These are phyloP conservation scores for Melaleuca alternifolia DNA, from an alignment of 345 rosid genomes.

Conservation along the genomic window DNA sequence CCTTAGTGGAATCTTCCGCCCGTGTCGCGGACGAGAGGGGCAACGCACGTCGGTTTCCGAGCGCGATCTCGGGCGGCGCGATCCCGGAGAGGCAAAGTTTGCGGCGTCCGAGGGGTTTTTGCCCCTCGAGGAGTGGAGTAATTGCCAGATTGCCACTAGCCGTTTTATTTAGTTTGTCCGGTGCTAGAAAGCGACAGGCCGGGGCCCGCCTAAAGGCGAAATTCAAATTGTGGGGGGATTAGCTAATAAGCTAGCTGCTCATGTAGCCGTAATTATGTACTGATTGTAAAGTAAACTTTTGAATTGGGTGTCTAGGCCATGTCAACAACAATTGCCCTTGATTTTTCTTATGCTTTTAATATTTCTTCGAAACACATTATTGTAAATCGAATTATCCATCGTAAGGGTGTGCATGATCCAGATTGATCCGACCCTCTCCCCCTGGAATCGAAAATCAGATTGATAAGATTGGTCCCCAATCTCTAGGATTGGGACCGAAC, in stretches of 20 bases:
- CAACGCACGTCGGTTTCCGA: conserved; percentile 10
- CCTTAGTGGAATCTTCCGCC: background rate
- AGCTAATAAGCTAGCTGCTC: background rate
- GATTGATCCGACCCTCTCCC: too few species aligned
- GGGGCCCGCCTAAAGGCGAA: conserved; percentile 3
- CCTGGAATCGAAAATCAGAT: too few species aligned
- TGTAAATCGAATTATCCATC: too few species aligned
- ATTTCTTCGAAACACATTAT: background rate
- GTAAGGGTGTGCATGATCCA: too few species aligned
- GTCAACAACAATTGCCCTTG: background rate
- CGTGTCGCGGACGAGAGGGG: conserved; percentile 6
- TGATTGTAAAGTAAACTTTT: background rate
- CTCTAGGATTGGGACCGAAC: too few species aligned
- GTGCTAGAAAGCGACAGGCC: background rate
- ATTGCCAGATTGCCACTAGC: conserved; percentile 34
- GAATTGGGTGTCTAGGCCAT: background rate
- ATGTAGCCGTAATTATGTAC: background rate
- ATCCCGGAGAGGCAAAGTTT: conserved; percentile 22
- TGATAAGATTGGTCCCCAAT: too few species aligned
- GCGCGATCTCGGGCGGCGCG: conserved; percentile 26
- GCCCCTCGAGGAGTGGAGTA: background rate
- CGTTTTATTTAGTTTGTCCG: conserved; percentile 30
- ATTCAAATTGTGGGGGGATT: background rate
- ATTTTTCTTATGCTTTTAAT: accelerated
- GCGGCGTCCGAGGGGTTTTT: conserved; percentile 1